Conservation (phyloP, 257 asterid species). For the Solanum stenotomum region DNA sequence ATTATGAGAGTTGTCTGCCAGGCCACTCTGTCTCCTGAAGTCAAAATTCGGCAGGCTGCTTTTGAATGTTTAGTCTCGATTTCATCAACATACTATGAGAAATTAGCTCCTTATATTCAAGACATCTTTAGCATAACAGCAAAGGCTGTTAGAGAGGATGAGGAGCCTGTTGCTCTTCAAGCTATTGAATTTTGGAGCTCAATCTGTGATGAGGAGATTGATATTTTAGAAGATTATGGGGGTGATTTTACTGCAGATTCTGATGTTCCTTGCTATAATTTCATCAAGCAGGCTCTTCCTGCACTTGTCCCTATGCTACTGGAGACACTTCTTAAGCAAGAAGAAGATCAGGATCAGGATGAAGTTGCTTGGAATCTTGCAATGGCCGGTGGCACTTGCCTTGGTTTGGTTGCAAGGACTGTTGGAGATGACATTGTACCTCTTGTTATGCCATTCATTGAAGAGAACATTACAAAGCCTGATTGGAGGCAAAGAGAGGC, state of each 20-base stretch:
- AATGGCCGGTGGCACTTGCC: neutral
- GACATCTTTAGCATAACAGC: neutral
- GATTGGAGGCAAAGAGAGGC: neutral
- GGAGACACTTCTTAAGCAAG: neutral
- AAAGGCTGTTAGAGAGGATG: neutral
- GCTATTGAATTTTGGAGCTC: neutral
- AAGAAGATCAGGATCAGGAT: neutral
- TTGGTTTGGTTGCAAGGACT: neutral
- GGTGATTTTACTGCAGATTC: neutral
- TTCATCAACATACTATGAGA: neutral
- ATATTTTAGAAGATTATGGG: neutral
- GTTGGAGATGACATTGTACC: neutral
- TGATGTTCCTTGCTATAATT: neutral
- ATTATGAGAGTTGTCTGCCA: neutral
- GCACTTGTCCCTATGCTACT: neutral
- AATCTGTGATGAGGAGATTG: neutral
- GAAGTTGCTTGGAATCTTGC: neutral
- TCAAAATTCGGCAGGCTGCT: neutral
- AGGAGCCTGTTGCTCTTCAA: neutral
- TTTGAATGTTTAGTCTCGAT: neutral
- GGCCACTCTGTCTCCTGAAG: neutral
- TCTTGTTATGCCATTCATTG: neutral
- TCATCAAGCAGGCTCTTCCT: neutral
- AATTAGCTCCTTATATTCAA: neutral
- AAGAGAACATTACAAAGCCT: neutral